These are phyloP conservation scores for Cytospora piceae DNA, from an alignment of 2,329 filamentous ascomycete genomes.

Conservation along the genomic window DNA sequence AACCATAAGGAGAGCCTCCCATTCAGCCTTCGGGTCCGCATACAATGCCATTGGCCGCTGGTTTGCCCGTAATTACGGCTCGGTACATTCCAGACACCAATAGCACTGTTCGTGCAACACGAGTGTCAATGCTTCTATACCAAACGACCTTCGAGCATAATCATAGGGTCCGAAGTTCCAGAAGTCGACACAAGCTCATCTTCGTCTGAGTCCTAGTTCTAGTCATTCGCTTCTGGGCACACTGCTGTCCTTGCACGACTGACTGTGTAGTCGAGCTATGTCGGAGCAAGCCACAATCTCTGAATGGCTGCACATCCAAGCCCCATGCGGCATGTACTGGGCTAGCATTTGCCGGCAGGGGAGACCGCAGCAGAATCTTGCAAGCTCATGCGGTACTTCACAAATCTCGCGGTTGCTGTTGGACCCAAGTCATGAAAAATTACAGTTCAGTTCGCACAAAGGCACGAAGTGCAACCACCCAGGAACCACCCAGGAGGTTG, in stretches of 20 bases:
- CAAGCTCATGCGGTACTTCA: constrained; percentile 24
- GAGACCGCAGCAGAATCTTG: constrained; percentile 1
- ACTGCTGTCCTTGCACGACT: not conserved
- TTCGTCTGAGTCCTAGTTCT: not conserved
- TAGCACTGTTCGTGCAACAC: constrained; percentile 18
- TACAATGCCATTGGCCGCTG: constrained; percentile 21
- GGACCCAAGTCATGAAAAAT: not conserved
- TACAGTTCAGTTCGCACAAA: not conserved
- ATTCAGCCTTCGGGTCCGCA: constrained; percentile 24
- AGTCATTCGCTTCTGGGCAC: not conserved
- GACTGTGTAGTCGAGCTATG: not conserved
- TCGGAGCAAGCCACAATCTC: constrained; percentile 3
- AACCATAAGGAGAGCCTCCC: constrained; percentile 2
- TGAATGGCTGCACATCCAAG: constrained; percentile 8
- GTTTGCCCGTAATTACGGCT: constrained; percentile 23
- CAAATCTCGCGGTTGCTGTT: constrained; percentile 10
- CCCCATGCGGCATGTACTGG: not conserved
- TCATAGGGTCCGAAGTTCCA: not conserved
- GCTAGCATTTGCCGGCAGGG: constrained; percentile 6
- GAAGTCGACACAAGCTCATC: not conserved
- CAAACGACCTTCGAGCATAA: not conserved
- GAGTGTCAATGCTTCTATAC: not conserved
- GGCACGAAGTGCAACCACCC: constrained; percentile 11
- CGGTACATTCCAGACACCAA: constrained; percentile 25
- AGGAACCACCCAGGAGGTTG: constrained; percentile 8